These are phyloP conservation scores for Omphalea diandra DNA, from an alignment of 441 rosid species.

Conservation along the genomic window DNA sequence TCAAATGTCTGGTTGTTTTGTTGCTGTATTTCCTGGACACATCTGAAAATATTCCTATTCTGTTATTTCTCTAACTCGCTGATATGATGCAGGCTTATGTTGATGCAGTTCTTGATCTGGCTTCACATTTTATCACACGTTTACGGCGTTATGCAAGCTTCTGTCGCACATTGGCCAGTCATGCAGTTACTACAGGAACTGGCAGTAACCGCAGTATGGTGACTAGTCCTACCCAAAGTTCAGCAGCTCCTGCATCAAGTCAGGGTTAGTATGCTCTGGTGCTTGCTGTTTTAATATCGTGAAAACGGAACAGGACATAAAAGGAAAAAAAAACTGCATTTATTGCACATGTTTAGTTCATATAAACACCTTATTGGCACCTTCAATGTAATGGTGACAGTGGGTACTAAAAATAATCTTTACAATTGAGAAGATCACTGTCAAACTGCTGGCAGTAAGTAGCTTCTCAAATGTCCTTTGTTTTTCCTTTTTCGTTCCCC, in stretches of 20 bases:
- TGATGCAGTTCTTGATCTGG: conserved; percentile 97
- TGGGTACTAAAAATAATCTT: background rate
- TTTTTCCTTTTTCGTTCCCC: background rate
- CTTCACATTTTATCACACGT: conserved; percentile 98
- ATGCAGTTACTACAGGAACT: conserved; percentile 94
- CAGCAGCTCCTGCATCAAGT: conserved; percentile 65
- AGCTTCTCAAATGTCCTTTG: background rate
- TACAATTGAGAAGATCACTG: background rate
- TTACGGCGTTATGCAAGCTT: conserved; percentile 98
- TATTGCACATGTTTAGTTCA: background rate
- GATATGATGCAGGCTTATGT: conserved; percentile 81
- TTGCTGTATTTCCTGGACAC: background rate
- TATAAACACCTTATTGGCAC: background rate
- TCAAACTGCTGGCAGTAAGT: background rate
- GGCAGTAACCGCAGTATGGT: conserved; percentile 87
- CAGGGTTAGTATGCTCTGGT: conserved; percentile 60
- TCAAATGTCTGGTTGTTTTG: background rate
- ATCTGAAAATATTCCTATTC: background rate
- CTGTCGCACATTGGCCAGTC: conserved; percentile 97
- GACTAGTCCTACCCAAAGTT: conserved; percentile 85
- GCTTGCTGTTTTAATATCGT: conserved; percentile 4
- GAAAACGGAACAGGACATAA: background rate
- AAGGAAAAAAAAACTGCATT: background rate
- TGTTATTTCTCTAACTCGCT: conserved; percentile 17
- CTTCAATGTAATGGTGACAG: background rate